Evolutionary conservation across 345 rosid species (phyloP).

Genomic region (Eucalyptus rudis): DNA sequence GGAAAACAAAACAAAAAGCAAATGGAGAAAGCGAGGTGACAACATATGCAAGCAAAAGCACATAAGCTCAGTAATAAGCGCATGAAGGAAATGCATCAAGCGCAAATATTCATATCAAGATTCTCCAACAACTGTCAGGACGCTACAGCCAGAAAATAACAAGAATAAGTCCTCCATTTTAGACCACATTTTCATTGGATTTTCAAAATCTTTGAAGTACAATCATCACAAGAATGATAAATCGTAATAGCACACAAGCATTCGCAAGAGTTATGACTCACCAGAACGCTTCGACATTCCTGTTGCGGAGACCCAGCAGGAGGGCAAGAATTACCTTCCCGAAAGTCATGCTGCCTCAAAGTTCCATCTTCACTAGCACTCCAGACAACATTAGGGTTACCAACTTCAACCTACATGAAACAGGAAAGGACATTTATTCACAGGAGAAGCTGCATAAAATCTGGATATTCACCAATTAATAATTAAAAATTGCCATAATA

Average conservation of each 20-base stretch:
- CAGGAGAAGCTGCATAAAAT: background rate
- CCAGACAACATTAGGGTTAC: slow-evolving; percentile 95
- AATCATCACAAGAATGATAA: background rate
- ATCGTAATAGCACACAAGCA: background rate
- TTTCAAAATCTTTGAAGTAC: background rate
- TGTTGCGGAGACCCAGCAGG: slow-evolving; percentile 66
- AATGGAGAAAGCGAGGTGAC: background rate
- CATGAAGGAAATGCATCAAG: background rate
- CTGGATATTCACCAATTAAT: background rate
- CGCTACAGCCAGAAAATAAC: background rate
- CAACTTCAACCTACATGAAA: slow-evolving; percentile 63
- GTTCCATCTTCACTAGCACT: slow-evolving; percentile 99
- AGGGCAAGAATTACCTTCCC: slow-evolving; percentile 84
- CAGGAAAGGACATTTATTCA: background rate
- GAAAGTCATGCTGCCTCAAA: slow-evolving; percentile 86
- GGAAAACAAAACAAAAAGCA: background rate
- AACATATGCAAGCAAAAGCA: background rate
- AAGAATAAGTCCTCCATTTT: background rate
- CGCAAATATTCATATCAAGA: background rate
- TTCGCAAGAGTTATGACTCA: slow-evolving; percentile 13
- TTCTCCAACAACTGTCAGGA: background rate
- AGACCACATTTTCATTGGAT: background rate
- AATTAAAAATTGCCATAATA: background rate
- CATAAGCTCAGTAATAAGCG: background rate
- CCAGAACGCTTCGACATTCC: slow-evolving; percentile 86